phyloP scores from a whole-genome alignment of 306 rosid genomes.

The Notholithocarpus densiflorus region DNA sequence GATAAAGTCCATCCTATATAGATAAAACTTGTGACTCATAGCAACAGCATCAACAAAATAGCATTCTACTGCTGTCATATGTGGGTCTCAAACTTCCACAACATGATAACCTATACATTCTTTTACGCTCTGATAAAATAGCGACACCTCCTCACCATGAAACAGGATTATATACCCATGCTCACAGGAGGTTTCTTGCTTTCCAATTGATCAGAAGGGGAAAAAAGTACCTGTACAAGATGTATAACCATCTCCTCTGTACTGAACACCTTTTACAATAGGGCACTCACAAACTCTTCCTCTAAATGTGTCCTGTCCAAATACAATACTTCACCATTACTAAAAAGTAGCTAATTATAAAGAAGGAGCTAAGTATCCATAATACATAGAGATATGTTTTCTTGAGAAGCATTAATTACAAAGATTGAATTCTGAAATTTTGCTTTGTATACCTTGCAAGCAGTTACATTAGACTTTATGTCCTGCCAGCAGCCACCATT shows the following conservation, averaged over 20 bases:
- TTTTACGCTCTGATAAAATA: not conserved
- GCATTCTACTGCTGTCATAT: not conserved
- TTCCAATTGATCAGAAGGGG: not conserved
- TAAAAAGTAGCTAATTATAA: conserved; percentile 4
- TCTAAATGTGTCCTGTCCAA: conserved; percentile 83
- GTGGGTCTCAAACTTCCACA: not conserved
- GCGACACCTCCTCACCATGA: not conserved
- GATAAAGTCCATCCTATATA: not conserved
- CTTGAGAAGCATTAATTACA: not conserved
- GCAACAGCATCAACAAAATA: conserved; percentile 14
- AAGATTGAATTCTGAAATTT: not conserved
- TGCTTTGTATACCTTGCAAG: conserved; percentile 72
- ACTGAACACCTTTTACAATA: conserved; percentile 69
- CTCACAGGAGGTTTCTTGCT: not conserved
- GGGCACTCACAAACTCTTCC: conserved; percentile 99
- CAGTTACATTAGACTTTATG: conserved; percentile 49
- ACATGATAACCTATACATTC: not conserved
- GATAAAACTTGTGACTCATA: not conserved
- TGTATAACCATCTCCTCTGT: conserved; percentile 81
- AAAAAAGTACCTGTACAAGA: conserved; percentile 58
- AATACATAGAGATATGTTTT: not conserved
- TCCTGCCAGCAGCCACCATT: conserved; percentile 95
- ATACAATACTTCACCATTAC: not conserved
- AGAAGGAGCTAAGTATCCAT: not conserved
- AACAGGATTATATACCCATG: not conserved